Base-by-base conservation (phyloP, 1,139 yeast genomes). In the Saccharomyces hybrid region DNA sequence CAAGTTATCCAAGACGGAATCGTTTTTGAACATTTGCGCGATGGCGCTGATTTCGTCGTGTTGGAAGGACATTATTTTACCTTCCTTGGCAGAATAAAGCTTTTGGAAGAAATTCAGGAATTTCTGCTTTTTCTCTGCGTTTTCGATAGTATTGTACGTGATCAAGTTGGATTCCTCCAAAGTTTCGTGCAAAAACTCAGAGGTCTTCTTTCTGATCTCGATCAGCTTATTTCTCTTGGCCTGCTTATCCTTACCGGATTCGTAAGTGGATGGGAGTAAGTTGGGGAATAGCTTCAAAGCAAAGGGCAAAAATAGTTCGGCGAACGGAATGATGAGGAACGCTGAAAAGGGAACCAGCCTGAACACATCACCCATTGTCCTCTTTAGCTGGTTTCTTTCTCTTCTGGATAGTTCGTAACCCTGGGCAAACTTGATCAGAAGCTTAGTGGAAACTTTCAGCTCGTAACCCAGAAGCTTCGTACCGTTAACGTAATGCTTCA, bases 391-490 rank as follows among this genome's bases (percentile, higher is more conserved):
- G 61, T 88, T 83, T 60, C 81, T 78, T 71, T 93, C 99, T 73
- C 99, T 84, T 70, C 99, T 82, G 2, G 96, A 84, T 55, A 93
- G 78, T 63, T 89, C 97, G 69, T 93, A 89, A n/a, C 99, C 99
- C 12, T 96, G 81, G 28, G 88, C 84, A 79, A 88, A 79, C 70
- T 89, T 93, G 62, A 88, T 73, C 54, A 89, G 78, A 56, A 93
- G 80, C 72, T 89, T 88, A 48, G 93, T 83, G 0, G 97, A 88
- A 34, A 93, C 86, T 71, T 83, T 86, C 59, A 91, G 78, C 71
- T 93, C 99, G 66, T 88, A 86, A 3, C 98, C 98, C 54, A 93
- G 76, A 58, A 93, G 81, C 73, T 90, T 91, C 21, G 99, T 93
- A 51, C 99, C 99, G 64, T 84, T 88, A 88, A 96, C 90, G 71